Conservation (phyloP, 2,329 filamentous ascomycete genomes). For the Diatrype stigma region DNA sequence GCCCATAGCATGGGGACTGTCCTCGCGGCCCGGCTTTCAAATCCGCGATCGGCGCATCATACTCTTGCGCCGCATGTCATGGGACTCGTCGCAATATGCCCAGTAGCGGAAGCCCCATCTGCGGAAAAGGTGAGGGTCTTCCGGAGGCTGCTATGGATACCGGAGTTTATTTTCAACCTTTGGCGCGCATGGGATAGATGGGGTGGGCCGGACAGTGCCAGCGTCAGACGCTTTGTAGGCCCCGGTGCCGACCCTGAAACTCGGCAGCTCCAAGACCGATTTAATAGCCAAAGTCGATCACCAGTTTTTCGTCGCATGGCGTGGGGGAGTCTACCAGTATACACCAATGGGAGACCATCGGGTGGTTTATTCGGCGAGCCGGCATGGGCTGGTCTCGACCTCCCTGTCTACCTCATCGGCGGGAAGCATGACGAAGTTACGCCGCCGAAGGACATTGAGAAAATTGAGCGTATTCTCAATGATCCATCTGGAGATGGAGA, state of each 20-base stretch:
- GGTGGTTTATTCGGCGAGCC: constrained; percentile 67
- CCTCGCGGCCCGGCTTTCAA: constrained; percentile 67
- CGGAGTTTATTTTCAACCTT: constrained; percentile 68
- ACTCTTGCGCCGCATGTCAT: constrained; percentile 61
- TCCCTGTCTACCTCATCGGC: constrained; percentile 75
- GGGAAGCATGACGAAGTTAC: constrained; percentile 75
- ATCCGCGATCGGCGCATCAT: constrained; percentile 39
- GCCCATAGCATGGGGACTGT: constrained; percentile 90
- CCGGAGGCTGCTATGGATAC: constrained; percentile 61
- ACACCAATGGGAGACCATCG: constrained; percentile 44
- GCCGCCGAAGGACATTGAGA: constrained; percentile 64
- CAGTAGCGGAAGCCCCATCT: constrained; percentile 60
- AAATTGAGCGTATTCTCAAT: constrained; percentile 50
- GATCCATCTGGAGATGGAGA: constrained; percentile 4
- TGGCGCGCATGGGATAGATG: constrained; percentile 74
- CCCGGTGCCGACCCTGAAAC: constrained; percentile 60
- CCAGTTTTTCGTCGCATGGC: constrained; percentile 80
- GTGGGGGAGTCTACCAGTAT: constrained; percentile 63
- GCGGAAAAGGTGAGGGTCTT: constrained; percentile 47
- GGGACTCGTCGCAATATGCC: constrained; percentile 78
- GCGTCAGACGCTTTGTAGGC: constrained; percentile 75
- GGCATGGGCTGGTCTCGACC: constrained; percentile 66
- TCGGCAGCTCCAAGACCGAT: constrained; percentile 64
- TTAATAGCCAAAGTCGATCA: constrained; percentile 80
- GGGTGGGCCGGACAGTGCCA: constrained; percentile 73